A percentile compares a stretch with the other conserved stretches of the same genome.
phyloP scores from a whole-genome alignment of 2,329 filamentous ascomycete species.

The Ophiocordyceps unilateralis region DNA sequence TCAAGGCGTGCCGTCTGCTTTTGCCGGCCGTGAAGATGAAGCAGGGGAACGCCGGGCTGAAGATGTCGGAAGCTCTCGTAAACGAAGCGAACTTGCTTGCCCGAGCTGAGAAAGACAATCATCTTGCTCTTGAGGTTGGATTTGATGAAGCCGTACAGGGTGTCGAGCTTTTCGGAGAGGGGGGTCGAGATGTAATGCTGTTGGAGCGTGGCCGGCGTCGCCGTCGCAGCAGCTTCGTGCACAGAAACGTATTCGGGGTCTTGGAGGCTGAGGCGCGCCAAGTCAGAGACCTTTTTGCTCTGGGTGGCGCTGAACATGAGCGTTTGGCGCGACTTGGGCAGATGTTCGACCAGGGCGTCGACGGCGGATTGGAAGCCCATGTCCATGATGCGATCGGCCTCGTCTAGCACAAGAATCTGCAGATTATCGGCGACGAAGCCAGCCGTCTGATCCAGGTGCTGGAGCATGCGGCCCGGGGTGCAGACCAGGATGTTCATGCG shows the following conservation, averaged over 20 bases:
- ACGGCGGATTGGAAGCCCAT: conserved; percentile 89
- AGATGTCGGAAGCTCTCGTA: conserved; percentile 87
- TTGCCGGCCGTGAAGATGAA: conserved; percentile 87
- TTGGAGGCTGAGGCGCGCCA: conserved; percentile 71
- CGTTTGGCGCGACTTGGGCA: conserved; percentile 74
- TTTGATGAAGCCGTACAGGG: conserved; percentile 81
- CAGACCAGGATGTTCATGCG: conserved; percentile 97
- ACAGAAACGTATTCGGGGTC: conserved; percentile 93
- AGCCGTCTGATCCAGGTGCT: conserved; percentile 89
- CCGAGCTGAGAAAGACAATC: conserved; percentile 84
- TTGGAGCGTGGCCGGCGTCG: conserved; percentile 70
- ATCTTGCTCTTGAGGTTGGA: conserved; percentile 87
- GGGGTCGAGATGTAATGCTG: conserved; percentile 85
- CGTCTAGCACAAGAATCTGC: conserved; percentile 84
- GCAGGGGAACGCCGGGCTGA: conserved; percentile 80
- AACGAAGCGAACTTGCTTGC: conserved; percentile 90
- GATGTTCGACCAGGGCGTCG: conserved; percentile 82
- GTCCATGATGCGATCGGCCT: conserved; percentile 92
- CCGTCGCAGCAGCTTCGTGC: conserved; percentile 62
- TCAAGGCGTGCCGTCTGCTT: conserved; percentile 81
- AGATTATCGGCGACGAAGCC: conserved; percentile 79
- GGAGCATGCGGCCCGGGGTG: conserved; percentile 85
- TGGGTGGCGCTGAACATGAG: conserved; percentile 93
- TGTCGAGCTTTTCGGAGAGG: conserved; percentile 77
- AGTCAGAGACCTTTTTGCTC: conserved; percentile 81